phyloP scores from a whole-genome alignment of 164 flowering plant genomes.

The Euptelea pleiosperma region DNA sequence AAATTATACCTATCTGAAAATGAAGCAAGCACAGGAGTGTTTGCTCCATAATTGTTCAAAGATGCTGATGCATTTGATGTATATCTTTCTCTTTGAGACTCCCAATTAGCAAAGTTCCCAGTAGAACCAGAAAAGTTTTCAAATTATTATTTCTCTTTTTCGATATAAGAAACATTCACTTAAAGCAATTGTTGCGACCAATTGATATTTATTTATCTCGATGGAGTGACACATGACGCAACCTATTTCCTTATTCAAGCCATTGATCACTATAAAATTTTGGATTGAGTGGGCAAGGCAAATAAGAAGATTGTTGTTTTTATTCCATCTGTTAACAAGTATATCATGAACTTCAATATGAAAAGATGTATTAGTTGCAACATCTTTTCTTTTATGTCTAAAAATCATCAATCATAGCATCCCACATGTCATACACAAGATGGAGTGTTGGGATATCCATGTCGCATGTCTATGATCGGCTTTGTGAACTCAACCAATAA shows the following conservation, averaged over 20 bases:
- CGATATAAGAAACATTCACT: too few relatives aligned
- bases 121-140: too few relatives aligned
- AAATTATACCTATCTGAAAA: too few relatives aligned
- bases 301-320: not conserved
- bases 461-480: not conserved
- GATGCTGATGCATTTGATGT: not conserved
- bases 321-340: not conserved
- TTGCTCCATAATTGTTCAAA: not conserved
- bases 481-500: not conserved
- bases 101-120: too few relatives aligned
- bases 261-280: not conserved
- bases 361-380: not conserved
- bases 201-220: too few relatives aligned
- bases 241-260: not conserved
- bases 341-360: not conserved
- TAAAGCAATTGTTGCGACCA: too few relatives aligned
- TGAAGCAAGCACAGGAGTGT: too few relatives aligned
- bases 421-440: not conserved
- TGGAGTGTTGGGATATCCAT: not conserved
- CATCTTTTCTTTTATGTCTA: not conserved
- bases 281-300: not conserved
- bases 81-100: not conserved
- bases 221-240: too few relatives aligned
- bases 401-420: conserved; percentile 1
- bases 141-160: too few relatives aligned